These are phyloP conservation scores for Lathyrus sativus DNA, from an alignment of 306 rosid species.

Conservation along the genomic window DNA sequence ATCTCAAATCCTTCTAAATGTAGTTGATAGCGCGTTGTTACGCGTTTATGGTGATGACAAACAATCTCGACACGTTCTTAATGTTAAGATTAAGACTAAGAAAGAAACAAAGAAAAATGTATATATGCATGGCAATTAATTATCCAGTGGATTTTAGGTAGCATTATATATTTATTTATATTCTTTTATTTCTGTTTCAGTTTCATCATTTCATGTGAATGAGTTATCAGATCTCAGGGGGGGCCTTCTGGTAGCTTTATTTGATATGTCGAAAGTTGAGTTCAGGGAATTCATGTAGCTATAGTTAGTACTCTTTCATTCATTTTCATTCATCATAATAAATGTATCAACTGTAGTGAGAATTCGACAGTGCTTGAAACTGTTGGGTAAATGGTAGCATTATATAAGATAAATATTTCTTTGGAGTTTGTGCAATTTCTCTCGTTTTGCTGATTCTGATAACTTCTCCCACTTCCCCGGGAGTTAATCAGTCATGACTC, in stretches of 20 bases:
- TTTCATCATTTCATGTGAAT: slow-evolving; percentile 14
- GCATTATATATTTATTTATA: neutral
- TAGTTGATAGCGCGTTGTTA: too few species aligned
- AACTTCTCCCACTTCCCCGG: slow-evolving; percentile 40
- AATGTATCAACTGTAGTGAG: neutral
- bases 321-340: slow-evolving; percentile 36
- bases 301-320: slow-evolving; percentile 6
- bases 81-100: neutral
- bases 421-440: slow-evolving; percentile 41
- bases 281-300: slow-evolving; percentile 36
- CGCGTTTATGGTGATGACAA: too few species aligned
- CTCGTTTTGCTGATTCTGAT: neutral
- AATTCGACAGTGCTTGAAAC: slow-evolving; percentile 38
- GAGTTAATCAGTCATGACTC: slow-evolving; percentile 27
- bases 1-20: too few species aligned
- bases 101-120: neutral
- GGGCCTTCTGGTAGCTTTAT: slow-evolving; percentile 37
- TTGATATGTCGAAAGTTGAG: slow-evolving; percentile 36
- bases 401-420: slow-evolving; percentile 14
- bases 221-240: slow-evolving; percentile 35
- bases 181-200: neutral
- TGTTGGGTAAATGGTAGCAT: slow-evolving; percentile 28
- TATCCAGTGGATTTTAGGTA: slow-evolving; percentile 3
- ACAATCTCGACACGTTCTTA: too few species aligned
- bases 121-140: neutral